phyloP scores from a whole-genome alignment of 1,139 yeast genomes.

The Sugiyamaella novakii region DNA sequence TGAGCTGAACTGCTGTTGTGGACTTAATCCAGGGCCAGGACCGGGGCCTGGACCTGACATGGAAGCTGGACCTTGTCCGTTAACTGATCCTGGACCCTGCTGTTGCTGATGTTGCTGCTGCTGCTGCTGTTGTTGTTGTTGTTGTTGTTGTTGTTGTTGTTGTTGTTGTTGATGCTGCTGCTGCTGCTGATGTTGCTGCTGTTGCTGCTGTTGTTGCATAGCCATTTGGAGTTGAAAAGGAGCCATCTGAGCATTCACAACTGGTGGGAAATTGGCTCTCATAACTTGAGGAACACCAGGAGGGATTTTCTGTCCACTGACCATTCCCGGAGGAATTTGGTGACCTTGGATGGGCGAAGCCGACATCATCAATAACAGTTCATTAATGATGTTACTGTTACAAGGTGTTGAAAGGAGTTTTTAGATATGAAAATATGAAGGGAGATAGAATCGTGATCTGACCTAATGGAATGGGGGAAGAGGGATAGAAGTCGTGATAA shows the following conservation, averaged over 20 bases:
- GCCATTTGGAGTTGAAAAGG: constrained; percentile 20
- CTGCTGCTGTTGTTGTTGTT: not conserved
- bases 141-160: not conserved
- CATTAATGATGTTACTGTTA: no score
- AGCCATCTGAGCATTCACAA: constrained; percentile 10
- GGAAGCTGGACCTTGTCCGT: constrained; percentile 12
- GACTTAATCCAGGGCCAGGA: constrained; percentile 3
- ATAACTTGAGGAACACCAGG: constrained; percentile 16
- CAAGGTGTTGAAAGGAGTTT: no score
- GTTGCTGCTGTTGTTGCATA: constrained; percentile 15
- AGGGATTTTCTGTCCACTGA: constrained; percentile 25
- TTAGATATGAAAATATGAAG: no score
- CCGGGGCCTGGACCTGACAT: constrained; percentile 4
- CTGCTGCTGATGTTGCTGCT: constrained; percentile 16
- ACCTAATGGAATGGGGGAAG: no score
- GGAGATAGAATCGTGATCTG: no score
- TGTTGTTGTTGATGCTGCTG: constrained; percentile 7
- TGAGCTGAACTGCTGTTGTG: constrained; percentile 25
- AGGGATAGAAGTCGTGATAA: no score
- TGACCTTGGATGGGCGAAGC: constrained; percentile 34
- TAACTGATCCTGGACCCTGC: constrained; percentile 5
- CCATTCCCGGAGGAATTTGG: constrained; percentile 30
- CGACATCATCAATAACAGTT: constrained; percentile 26
- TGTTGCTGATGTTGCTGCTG: not conserved
- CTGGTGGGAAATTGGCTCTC: constrained; percentile 11